Percentiles rank a stretch among this genome's conserved stretches.
phyloP scores from a whole-genome alignment of 2,329 filamentous ascomycete species.

The Sclerotinia sclerotiorum region DNA sequence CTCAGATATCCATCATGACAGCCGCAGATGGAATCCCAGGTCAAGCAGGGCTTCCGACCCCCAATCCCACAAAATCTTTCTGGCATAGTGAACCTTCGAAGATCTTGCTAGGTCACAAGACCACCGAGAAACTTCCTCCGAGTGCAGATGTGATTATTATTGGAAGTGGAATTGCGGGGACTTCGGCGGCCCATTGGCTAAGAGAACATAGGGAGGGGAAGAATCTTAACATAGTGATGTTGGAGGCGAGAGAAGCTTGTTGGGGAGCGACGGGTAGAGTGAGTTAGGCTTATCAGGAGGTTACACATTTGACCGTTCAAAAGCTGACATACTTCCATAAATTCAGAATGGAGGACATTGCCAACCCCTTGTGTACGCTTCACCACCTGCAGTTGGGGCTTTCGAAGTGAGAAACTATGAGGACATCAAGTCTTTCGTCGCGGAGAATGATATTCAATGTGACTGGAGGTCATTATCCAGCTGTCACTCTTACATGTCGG shows the following conservation, averaged over 20 bases:
- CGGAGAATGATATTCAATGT: slow-evolving; percentile 60
- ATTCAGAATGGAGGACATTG: slow-evolving; percentile 70
- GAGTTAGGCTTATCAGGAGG: slow-evolving; percentile 41
- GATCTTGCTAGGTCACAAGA: slow-evolving; percentile 64
- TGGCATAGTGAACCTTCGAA: slow-evolving; percentile 71
- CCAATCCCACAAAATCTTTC: slow-evolving; percentile 63
- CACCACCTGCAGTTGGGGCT: slow-evolving; percentile 58
- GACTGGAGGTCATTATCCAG: slow-evolving; percentile 66
- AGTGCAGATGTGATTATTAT: slow-evolving; percentile 69
- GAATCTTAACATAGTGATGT: slow-evolving; percentile 59
- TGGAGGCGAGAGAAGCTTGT: slow-evolving; percentile 78
- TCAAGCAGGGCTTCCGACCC: slow-evolving; percentile 53
- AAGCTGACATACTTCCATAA: neutral
- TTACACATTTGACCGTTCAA: slow-evolving; percentile 7
- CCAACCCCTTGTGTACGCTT: slow-evolving; percentile 67
- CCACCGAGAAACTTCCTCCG: slow-evolving; percentile 61
- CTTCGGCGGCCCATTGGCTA: slow-evolving; percentile 66
- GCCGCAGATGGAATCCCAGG: slow-evolving; percentile 17
- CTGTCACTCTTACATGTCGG: slow-evolving; percentile 62
- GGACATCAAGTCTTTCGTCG: slow-evolving; percentile 58
- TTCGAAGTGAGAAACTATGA: slow-evolving; percentile 73
- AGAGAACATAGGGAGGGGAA: slow-evolving; percentile 47
- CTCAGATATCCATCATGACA: slow-evolving; percentile 6
- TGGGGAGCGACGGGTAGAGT: slow-evolving; percentile 82
- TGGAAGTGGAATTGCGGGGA: slow-evolving; percentile 75